Conservation (phyloP, 2,329 filamentous ascomycete genomes). For the Hypomyces rosellus region DNA sequence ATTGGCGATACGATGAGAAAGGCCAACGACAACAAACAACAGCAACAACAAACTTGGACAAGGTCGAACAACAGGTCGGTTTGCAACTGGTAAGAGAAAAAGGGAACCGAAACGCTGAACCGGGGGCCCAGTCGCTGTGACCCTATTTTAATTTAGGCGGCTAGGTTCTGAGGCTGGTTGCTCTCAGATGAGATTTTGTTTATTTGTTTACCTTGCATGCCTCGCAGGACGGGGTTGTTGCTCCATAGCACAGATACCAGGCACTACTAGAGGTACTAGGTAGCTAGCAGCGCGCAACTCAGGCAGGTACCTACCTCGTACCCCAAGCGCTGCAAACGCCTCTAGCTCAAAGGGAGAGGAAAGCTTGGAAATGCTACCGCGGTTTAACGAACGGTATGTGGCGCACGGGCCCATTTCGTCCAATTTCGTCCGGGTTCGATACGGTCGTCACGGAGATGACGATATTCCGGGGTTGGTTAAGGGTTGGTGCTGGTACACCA, state of each 20-base stretch:
- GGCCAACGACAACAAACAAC: not conserved
- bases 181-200: constrained; percentile 20
- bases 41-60: not conserved
- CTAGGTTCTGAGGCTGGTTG: not conserved
- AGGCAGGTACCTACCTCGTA: constrained; percentile 5
- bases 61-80: not conserved
- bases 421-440: not conserved
- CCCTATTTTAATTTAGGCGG: constrained; percentile 6
- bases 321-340: constrained; percentile 13
- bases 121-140: constrained; percentile 3
- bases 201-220: constrained; percentile 26
- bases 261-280: no score
- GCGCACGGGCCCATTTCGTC: constrained; percentile 19
- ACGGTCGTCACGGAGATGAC: constrained; percentile 31
- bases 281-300: no score
- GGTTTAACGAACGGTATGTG: constrained; percentile 12
- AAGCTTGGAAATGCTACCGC: constrained; percentile 4
- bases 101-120: not conserved
- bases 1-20: constrained; percentile 10
- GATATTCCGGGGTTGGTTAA: constrained; percentile 15
- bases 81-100: constrained; percentile 2
- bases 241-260: no score
- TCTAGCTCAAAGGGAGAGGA: constrained; percentile 7
- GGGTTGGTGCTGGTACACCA: no score
- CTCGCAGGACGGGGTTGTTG: no score